Conservation (phyloP, 495 filamentous ascomycete genomes). For the Penicillium lividum region DNA sequence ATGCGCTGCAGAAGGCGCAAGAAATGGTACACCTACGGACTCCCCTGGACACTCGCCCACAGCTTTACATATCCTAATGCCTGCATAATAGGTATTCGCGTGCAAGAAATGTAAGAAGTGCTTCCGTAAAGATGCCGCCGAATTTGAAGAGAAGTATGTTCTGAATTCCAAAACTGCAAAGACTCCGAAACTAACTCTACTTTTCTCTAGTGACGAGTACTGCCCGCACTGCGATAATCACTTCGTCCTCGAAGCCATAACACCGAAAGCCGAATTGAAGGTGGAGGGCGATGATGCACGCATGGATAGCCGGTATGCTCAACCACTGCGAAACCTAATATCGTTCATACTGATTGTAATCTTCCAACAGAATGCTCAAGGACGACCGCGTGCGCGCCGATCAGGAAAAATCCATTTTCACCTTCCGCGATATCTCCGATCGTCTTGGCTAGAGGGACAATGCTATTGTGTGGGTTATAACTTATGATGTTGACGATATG, state of each 20-base stretch:
- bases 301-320: slow-evolving; percentile 63
- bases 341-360: not conserved
- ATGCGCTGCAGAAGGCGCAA: slow-evolving; percentile 69
- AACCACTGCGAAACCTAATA: not conserved
- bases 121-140: slow-evolving; percentile 87
- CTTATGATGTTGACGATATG: slow-evolving; percentile 40
- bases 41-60: not conserved
- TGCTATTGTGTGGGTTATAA: not conserved
- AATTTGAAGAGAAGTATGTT: slow-evolving; percentile 82
- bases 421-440: slow-evolving; percentile 68
- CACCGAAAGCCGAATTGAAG: slow-evolving; percentile 74
- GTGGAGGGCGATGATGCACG: slow-evolving; percentile 90
- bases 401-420: slow-evolving; percentile 66
- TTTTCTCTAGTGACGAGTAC: slow-evolving; percentile 77
- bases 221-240: slow-evolving; percentile 99
- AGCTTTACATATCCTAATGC: slow-evolving; percentile 7
- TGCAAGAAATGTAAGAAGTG: slow-evolving; percentile 99
- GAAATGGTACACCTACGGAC: slow-evolving; percentile 67
- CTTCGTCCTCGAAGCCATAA: slow-evolving; percentile 85
- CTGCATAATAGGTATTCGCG: slow-evolving; percentile 60
- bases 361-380: slow-evolving; percentile 73
- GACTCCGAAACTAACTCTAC: slow-evolving; percentile 4
- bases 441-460: slow-evolving; percentile 61
- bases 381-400: slow-evolving; percentile 77
- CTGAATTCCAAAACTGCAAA: slow-evolving; percentile 3